Percentiles rank a stretch among this genome's conserved stretches.
Conservation (phyloP, 164 flowering plant species). For the Vitis amurensis region DNA sequence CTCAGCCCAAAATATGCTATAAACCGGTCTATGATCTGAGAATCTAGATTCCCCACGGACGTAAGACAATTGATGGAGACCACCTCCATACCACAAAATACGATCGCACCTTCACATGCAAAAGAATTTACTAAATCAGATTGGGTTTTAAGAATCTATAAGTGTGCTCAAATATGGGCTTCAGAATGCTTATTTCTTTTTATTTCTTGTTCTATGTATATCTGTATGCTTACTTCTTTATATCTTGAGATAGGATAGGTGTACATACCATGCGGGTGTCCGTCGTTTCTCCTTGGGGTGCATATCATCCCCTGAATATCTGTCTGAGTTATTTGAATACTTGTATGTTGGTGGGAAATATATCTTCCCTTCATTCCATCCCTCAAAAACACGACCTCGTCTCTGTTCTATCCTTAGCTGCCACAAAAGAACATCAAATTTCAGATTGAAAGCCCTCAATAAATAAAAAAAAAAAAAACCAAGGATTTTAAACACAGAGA, state of each 20-base stretch:
- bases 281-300: slow-evolving; percentile 90
- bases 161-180: background rate
- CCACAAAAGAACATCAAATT: slow-evolving; percentile 9
- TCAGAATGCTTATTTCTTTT: background rate
- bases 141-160: background rate
- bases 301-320: slow-evolving; percentile 87
- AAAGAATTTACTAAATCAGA: background rate
- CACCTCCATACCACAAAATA: slow-evolving; percentile 72
- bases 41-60: slow-evolving; percentile 75
- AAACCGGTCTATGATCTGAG: slow-evolving; percentile 82
- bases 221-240: background rate
- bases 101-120: slow-evolving; percentile 67
- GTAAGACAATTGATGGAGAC: slow-evolving; percentile 70
- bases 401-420: slow-evolving; percentile 82
- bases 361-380: slow-evolving; percentile 87
- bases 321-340: slow-evolving; percentile 87
- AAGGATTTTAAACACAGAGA: background rate
- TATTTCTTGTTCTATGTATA: background rate
- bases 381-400: slow-evolving; percentile 70
- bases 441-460: slow-evolving; percentile 12
- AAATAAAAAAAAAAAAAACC: slow-evolving; percentile 2
- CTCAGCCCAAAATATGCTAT: slow-evolving; percentile 66
- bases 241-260: slow-evolving; percentile 1
- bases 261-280: slow-evolving; percentile 90
- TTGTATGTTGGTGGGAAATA: slow-evolving; percentile 96